Evolutionary conservation across 2,329 filamentous ascomycete genomes (phyloP).

Genomic region (Chalara sp.): DNA sequence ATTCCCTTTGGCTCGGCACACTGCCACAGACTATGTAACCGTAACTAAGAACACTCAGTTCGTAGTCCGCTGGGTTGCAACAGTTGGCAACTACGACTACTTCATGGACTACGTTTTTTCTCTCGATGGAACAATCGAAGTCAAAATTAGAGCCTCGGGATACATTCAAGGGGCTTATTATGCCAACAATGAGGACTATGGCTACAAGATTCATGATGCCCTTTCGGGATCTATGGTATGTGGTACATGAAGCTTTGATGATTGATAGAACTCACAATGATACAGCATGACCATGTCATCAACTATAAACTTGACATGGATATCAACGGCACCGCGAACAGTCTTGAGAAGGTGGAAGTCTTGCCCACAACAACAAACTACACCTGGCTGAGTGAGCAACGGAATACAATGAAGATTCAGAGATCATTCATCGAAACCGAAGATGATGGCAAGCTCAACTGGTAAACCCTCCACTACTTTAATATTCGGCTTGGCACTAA

Average conservation of each 20-base stretch:
- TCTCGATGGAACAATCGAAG: slow-evolving; percentile 43
- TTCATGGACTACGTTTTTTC: slow-evolving; percentile 45
- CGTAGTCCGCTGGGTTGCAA: slow-evolving; percentile 38
- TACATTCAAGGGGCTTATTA: slow-evolving; percentile 43
- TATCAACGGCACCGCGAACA: slow-evolving; percentile 40
- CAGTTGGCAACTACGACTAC: slow-evolving; percentile 49
- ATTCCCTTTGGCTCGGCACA: slow-evolving; percentile 44
- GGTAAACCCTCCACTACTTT: slow-evolving; percentile 10
- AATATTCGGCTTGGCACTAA: too few relatives aligned
- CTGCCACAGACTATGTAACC: slow-evolving; percentile 32
- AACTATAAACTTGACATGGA: slow-evolving; percentile 44
- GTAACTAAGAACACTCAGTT: slow-evolving; percentile 42
- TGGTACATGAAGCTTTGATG: too few relatives aligned
- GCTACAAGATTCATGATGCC: slow-evolving; percentile 41
- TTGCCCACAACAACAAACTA: slow-evolving; percentile 28
- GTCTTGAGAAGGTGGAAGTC: slow-evolving; percentile 28
- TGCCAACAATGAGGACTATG: slow-evolving; percentile 39
- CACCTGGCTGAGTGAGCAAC: slow-evolving; percentile 37
- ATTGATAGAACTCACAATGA: too few relatives aligned
- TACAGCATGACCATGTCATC: slow-evolving; percentile 44
- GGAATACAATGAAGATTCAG: slow-evolving; percentile 46
- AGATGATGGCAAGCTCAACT: slow-evolving; percentile 32
- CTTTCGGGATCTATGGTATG: slow-evolving; percentile 37
- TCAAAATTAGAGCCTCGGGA: slow-evolving; percentile 39
- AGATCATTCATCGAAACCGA: slow-evolving; percentile 34